Evolutionary conservation across 495 filamentous ascomycete species (phyloP).

Genomic region (Hypoxylon fragiforme): DNA sequence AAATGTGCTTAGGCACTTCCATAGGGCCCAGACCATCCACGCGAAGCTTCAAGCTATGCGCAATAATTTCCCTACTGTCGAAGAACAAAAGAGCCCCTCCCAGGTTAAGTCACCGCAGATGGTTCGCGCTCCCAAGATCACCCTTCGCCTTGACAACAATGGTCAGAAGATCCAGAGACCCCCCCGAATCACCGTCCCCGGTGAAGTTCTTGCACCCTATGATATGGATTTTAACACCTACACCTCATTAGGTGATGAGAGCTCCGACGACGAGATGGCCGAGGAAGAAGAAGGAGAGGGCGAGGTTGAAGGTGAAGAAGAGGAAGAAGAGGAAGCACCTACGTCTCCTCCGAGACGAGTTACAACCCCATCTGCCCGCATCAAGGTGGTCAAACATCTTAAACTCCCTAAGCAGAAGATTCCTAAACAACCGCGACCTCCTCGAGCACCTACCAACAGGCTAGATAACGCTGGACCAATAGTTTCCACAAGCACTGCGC

Average conservation of each 20-base stretch:
- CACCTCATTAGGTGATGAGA: conserved; percentile 49
- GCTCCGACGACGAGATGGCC: conserved; percentile 42
- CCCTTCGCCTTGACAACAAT: conserved; percentile 63
- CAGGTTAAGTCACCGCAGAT: conserved; percentile 57
- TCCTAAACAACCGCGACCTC: conserved; percentile 50
- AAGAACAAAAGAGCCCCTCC: conserved; percentile 58
- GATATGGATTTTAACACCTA: conserved; percentile 57
- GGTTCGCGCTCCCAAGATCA: conserved; percentile 64
- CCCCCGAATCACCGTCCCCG: conserved; percentile 58
- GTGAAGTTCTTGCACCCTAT: conserved; percentile 61
- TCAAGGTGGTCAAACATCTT: conserved; percentile 46
- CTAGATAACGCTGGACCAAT: conserved; percentile 42
- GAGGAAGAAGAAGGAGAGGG: conserved; percentile 38
- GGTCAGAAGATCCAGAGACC: conserved; percentile 46
- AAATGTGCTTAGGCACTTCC: conserved; percentile 74
- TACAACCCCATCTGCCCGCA: conserved; percentile 43
- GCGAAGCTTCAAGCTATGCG: conserved; percentile 79
- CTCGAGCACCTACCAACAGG: conserved; percentile 40
- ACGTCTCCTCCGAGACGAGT: conserved; percentile 36
- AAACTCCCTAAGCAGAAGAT: conserved; percentile 45
- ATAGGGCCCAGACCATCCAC: conserved; percentile 74
- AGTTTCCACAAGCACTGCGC: conserved; percentile 81
- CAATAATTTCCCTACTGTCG: conserved; percentile 51
- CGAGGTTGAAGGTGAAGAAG: conserved; percentile 36
- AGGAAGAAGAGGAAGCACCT: conserved; percentile 33